A percentile compares a stretch with the other conserved stretches of the same genome.
These are phyloP conservation scores for Physcomitrium patens DNA, from an alignment of 225 moss, liverwort and hornwort species.

Conservation along the genomic window DNA sequence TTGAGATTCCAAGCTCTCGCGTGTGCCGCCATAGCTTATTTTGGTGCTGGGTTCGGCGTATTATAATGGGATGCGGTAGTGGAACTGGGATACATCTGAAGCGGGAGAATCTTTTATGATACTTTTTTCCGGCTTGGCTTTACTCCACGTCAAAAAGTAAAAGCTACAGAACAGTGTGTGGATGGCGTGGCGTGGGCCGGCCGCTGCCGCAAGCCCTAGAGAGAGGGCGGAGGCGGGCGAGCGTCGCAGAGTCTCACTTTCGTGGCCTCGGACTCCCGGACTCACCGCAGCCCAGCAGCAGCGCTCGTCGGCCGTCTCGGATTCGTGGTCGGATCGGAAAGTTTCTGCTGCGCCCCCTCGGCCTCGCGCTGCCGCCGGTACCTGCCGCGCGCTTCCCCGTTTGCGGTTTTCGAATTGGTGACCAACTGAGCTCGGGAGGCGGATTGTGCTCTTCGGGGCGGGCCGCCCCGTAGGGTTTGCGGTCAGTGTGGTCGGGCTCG, in stretches of 20 bases:
- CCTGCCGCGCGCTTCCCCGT: slow-evolving; percentile 24
- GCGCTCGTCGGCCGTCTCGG: slow-evolving; percentile 25
- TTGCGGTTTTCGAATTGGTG: slow-evolving; percentile 15
- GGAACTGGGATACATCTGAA: no score
- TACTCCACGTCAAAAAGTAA: no score
- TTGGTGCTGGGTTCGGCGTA: no score
- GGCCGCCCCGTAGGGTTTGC: slow-evolving; percentile 37
- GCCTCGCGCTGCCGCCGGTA: slow-evolving; percentile 16
- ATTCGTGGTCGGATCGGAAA: slow-evolving; percentile 1
- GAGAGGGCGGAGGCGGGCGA: not conserved
- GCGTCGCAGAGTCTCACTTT: not conserved
- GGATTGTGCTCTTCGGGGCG: not conserved
- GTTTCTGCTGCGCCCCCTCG: slow-evolving; percentile 15
- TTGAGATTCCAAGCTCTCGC: no score
- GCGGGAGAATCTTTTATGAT: no score
- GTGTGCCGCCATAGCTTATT: no score
- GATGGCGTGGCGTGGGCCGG: slow-evolving; percentile 26
- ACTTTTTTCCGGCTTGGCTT: no score
- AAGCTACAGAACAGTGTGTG: no score
- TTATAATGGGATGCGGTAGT: no score
- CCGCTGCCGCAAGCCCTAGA: slow-evolving; percentile 58
- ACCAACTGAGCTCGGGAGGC: slow-evolving; percentile 20
- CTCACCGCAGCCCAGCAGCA: slow-evolving; percentile 43
- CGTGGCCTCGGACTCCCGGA: slow-evolving; percentile 26
- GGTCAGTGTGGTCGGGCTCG: not conserved